Percentiles rank a stretch among this genome's conserved stretches.
phyloP scores from a whole-genome alignment of 2,329 filamentous ascomycete species.

The Chaetomium sp. region DNA sequence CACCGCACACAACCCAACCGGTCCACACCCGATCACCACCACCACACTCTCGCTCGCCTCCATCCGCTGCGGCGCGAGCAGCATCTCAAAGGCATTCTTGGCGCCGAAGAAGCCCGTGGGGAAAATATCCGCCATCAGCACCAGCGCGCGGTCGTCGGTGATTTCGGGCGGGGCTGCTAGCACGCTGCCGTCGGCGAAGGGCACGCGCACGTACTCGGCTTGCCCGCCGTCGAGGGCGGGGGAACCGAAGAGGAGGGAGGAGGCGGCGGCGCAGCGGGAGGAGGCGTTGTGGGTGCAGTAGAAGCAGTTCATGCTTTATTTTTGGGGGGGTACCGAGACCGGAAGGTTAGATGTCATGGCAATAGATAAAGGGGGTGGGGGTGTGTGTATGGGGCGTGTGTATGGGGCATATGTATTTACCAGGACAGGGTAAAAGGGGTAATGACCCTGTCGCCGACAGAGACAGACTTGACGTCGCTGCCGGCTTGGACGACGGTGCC shows the following conservation, averaged over 20 bases:
- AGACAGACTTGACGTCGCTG: conserved; percentile 58
- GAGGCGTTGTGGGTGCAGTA: conserved; percentile 75
- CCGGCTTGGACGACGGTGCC: conserved; percentile 66
- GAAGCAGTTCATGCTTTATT: conserved; percentile 61
- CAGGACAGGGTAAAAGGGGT: conserved; percentile 78
- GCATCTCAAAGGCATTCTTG: conserved; percentile 65
- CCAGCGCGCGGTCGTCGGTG: conserved; percentile 61
- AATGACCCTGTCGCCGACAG: conserved; percentile 72
- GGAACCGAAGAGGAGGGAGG: conserved; percentile 60
- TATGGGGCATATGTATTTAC: conserved; percentile 38
- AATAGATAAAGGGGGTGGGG: background rate
- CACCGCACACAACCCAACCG: conserved; percentile 77
- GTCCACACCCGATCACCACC: conserved; percentile 78
- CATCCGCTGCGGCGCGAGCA: conserved; percentile 35
- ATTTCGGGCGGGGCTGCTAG: conserved; percentile 66
- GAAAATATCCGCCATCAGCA: conserved; percentile 92
- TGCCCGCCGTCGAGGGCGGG: conserved; percentile 67
- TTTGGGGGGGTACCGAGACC: background rate
- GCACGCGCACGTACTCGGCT: conserved; percentile 76
- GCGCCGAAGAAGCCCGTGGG: conserved; percentile 82
- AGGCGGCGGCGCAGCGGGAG: conserved; percentile 63
- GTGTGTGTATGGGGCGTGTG: background rate
- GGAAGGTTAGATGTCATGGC: background rate
- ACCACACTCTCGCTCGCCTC: conserved; percentile 61
- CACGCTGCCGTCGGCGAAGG: conserved; percentile 73